Evolutionary conservation across 768 basidiomycete genomes (phyloP).

Genomic region (Serendipita sp.): DNA sequence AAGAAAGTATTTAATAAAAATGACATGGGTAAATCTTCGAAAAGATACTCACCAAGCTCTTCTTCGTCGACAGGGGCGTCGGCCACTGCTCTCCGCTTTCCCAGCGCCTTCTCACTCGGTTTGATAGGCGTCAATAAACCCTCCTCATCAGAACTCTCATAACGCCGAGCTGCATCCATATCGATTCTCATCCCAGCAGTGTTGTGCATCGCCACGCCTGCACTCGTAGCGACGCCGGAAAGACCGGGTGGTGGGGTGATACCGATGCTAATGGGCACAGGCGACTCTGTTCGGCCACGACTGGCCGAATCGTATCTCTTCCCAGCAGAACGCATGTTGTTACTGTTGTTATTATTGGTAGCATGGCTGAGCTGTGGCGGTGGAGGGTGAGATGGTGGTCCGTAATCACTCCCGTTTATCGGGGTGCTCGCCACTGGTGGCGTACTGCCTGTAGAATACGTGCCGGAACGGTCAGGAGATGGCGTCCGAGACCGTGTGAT

Average conservation of each 20-base stretch:
- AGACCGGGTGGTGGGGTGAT: slow-evolving; percentile 4
- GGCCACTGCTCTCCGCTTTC: slow-evolving; percentile 48
- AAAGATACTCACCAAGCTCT: background rate
- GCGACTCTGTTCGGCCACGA: background rate
- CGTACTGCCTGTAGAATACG: background rate
- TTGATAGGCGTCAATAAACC: slow-evolving; percentile 23
- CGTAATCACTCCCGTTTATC: background rate
- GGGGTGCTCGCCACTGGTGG: background rate
- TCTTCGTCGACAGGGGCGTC: slow-evolving; percentile 11
- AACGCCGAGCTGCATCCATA: slow-evolving; percentile 3
- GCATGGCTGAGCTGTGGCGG: slow-evolving; percentile 5
- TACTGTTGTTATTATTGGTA: background rate
- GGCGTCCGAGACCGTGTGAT: slow-evolving; percentile 45
- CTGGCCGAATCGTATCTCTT: background rate
- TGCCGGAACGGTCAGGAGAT: slow-evolving; percentile 37
- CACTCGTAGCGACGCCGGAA: background rate
- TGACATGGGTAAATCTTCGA: background rate
- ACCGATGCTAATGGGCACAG: background rate
- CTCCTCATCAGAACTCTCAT: slow-evolving; percentile 12
- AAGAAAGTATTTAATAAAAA: background rate
- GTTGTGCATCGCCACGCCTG: slow-evolving; percentile 7
- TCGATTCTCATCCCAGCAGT: background rate
- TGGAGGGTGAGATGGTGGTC: slow-evolving; percentile 1
- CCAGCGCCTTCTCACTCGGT: slow-evolving; percentile 78
- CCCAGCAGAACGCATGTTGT: background rate